Base-by-base conservation (phyloP, 148 eudicot genomes). In the Chenopodium berlandieri region DNA sequence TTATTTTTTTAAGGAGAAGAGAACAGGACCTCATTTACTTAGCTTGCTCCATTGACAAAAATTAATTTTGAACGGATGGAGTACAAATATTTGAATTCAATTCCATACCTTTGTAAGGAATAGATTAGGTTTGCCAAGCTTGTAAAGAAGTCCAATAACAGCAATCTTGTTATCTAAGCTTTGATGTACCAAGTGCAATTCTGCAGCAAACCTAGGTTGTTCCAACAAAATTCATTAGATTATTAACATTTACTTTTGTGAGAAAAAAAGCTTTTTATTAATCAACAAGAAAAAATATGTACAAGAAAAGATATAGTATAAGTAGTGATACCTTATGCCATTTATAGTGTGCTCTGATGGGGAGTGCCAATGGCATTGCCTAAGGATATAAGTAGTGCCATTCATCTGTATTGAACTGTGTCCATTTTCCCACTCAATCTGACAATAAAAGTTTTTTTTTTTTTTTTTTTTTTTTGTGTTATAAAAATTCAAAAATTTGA, bases 321-420 rank as follows among this genome's bases (percentile, higher is more conserved):
- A 46, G 16, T 52, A 52, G 5, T 47, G 52, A 5, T 71, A 92
- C 93, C 92, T 87, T 52, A 34, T 79, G 80, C 92, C 91, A 67
- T 84, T 76, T 77, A 93, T 67, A 50, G 93, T 85, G 73, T 93
- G 97, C 85, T 93, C 94, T 1, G 97, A 91, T 31, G 97, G 94
- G 27, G 91, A 50, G 76, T 93, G 97, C 97, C 97, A 93, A 30
- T 93, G 94, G 23, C 86, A 87, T 80, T 89, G 92, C 22, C 31
- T 75, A 40, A 93, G 89, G 4, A 71, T 71, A 76, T 89, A 91
- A 10, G 69, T 66, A 0, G 78, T 89, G n/a, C 90, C 89, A 34
- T 90, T 90, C 10, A 93, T 87, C 44, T 54, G 16, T 16, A 88
- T 75, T n/a, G 81, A 83, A 82, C 95, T 92, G 19, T 89, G 87